Conservation (phyloP, 169 alveolate species). For the Toxoplasma gondii region DNA sequence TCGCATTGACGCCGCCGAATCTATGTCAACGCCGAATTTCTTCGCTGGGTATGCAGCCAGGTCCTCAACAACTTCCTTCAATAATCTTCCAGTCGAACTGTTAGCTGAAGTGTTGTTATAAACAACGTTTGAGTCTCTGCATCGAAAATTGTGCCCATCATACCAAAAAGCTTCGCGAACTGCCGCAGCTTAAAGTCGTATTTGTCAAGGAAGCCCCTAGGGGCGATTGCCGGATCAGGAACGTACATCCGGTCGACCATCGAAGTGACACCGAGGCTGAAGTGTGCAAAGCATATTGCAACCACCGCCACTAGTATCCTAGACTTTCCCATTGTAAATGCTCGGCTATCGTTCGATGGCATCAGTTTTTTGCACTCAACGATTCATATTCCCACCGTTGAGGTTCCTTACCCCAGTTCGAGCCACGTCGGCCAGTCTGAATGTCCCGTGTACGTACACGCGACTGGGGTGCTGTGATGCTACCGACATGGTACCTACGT, state of each 20-base stretch:
- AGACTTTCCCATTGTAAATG: background rate
- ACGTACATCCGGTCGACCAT: background rate
- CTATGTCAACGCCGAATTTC: background rate
- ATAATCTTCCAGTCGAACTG: constrained; percentile 30
- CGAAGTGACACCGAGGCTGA: background rate
- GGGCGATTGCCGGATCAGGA: background rate
- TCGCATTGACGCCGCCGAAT: constrained; percentile 17
- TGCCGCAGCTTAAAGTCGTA: constrained; percentile 35
- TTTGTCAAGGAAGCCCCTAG: constrained; percentile 4
- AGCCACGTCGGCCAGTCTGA: too few relatives aligned
- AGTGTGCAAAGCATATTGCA: background rate
- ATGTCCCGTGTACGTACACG: too few relatives aligned
- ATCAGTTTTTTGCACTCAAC: too few relatives aligned
- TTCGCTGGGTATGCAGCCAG: background rate
- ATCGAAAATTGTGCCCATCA: too few relatives aligned
- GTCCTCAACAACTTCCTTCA: constrained; percentile 38
- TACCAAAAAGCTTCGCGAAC: constrained; percentile 43
- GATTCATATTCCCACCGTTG: too few relatives aligned
- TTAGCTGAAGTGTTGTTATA: background rate
- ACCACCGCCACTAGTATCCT: background rate
- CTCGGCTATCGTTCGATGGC: background rate
- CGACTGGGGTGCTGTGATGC: too few relatives aligned
- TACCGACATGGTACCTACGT: too few relatives aligned
- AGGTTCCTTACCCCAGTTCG: too few relatives aligned
- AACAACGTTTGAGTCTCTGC: too few relatives aligned